Base-by-base conservation (phyloP, 768 basidiomycete genomes). In the Mycena vulgaris region DNA sequence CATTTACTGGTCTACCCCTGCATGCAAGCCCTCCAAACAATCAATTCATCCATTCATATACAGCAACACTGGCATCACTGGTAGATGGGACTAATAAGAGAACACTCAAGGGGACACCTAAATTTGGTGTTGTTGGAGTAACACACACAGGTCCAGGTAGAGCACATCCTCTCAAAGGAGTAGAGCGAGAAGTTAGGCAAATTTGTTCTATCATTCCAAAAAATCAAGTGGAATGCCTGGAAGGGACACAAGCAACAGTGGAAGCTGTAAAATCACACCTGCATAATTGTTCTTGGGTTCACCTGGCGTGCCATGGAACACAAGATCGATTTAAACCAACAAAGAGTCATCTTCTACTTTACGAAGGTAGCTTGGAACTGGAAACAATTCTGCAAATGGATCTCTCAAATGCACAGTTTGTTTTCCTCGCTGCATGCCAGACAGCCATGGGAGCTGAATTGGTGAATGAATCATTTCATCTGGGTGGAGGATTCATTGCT, bases 61-160 rank as follows among this genome's bases (percentile, higher is more conserved):
- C 66, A 31, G 63, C 61, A 25, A 74, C 69, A 16, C 40, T 74
- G 51, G 40, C 39, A 23, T 66, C 66, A 28, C 66, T 74, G 27
- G 48, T 71, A 25, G 53, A 68, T 4, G 52, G 61, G 1, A 23
- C 63, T 48, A 30, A 2, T 11, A 53, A 23, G 35, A 23, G 52
- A 40, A 31, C 40, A 27, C 23, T 39, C 14, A 13, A 16, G 13
- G 23, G 2, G 16, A n/a, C 9, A 31, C 30, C 23, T 5, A 61
- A 49, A 45, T 33, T 61, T 19, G 59, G 45, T 2, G n/a, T 61
- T 61, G 59, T 61, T 23, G 59, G 59, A 45, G 59, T 61, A 13
- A 61, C 59, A 8, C 47, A 61, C 21, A 61, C 59, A n/a, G 59
- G 33, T 45, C 16, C 57, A 5, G n/a, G 23, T 1, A 30, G 42